Percentiles rank a stretch among this genome's conserved stretches.
Evolutionary conservation across 352 stramenopile species (phyloP).

Genomic region (Globisporangium abappressorium): DNA sequence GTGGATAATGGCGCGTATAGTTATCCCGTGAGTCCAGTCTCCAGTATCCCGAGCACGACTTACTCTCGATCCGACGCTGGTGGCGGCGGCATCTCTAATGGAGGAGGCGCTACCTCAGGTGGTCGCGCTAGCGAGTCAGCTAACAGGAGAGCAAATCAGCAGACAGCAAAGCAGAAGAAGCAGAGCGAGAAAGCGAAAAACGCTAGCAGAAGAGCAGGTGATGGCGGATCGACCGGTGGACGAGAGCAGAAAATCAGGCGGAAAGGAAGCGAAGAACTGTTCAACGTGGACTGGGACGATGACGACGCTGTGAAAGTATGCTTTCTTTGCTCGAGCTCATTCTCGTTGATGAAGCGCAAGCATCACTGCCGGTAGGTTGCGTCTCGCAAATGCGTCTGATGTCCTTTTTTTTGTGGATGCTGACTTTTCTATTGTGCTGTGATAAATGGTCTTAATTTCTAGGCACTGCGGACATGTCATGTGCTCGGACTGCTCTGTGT

Average conservation of each 20-base stretch:
- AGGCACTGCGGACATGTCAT: slow-evolving; percentile 67
- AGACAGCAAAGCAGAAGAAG: background rate
- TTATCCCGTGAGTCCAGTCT: slow-evolving; percentile 16
- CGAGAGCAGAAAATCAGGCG: slow-evolving; percentile 29
- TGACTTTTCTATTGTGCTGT: background rate
- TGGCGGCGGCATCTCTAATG: background rate
- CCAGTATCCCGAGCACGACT: slow-evolving; percentile 16
- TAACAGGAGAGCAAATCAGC: background rate
- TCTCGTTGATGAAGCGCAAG: slow-evolving; percentile 69
- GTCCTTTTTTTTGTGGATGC: background rate
- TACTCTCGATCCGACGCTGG: slow-evolving; percentile 13
- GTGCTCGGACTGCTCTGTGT: slow-evolving; percentile 73
- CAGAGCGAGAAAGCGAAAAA: background rate
- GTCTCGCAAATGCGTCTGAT: background rate
- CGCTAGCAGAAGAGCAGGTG: slow-evolving; percentile 16
- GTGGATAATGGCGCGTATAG: slow-evolving; percentile 7
- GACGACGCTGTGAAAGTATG: slow-evolving; percentile 42
- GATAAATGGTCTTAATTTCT: background rate
- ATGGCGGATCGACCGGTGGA: background rate
- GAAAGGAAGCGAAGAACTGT: slow-evolving; percentile 58
- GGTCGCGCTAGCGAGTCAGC: background rate
- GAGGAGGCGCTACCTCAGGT: background rate
- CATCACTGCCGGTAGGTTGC: slow-evolving; percentile 63
- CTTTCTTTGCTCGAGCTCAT: slow-evolving; percentile 48
- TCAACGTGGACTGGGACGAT: slow-evolving; percentile 63